Evolutionary conservation across 1,284 basidiomycete genomes (phyloP), one percentile per base, ranked within the genome.

Genomic region (Vanrija sp.): DNA sequence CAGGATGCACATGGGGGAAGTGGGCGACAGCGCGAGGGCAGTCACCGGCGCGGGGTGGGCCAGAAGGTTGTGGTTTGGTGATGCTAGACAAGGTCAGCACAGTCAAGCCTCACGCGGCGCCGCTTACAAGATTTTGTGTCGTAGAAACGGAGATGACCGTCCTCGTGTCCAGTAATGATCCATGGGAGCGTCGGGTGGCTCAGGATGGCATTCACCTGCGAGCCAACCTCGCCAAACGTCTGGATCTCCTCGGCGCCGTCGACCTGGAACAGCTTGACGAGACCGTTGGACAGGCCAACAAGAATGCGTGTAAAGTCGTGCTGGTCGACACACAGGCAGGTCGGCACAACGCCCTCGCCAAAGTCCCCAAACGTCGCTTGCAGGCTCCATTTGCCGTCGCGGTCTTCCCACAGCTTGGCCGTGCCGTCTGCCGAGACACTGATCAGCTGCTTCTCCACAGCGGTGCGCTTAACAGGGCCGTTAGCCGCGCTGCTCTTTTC

Each of bases 31-130:
- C 38, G 90, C 88, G 27, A 98, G 77, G 22, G 88, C 90, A 5
- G 92, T 96, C 45, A 97, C 88, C 3, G 89, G 86, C 62, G 94
- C 89, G 25, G 93, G 80, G 71, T 98, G 96, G 16, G 91, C 93
- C 9, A 88, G 79, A 81, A 96, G 89, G 56, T 43, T 22, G 31
- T 46, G 41, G n/a, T 25, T n/a, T 38, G 41, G 3, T 19, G 15
- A 23, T 19, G 19, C 22, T 46, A 9, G n/a, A 7, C 6, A 14
- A 19, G 16, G 36, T 5, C 6, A 42, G 3, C 6, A n/a, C 37
- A 7, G 4, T 19, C 18, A 16, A 39, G 18, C 38, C 2, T 8
- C 7, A 31, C 7, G 16, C 7, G 16, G 37, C 35, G 9, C 35
- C 6, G 71, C 84, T 61, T 62, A 88, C 93, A 24, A 10, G 51